Evolutionary conservation across 371 early-diverging fungal genomes (phyloP).

Genomic region (Mortierella sp.): DNA sequence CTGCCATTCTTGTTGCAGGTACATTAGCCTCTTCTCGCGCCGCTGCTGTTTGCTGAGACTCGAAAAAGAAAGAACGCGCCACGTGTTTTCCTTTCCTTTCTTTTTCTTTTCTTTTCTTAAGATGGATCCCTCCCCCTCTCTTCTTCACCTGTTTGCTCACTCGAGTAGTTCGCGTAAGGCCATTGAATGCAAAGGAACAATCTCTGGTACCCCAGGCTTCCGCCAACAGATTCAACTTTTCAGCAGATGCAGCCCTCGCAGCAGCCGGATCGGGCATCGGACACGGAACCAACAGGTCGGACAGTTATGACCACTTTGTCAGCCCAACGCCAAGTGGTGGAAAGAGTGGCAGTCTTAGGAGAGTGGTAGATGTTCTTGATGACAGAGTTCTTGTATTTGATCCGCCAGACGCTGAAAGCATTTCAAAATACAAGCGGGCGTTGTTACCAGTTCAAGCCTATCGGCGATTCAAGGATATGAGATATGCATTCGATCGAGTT

Average conservation of each 20-base stretch:
- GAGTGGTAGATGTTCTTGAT: conserved; percentile 68
- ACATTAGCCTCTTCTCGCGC: neutral
- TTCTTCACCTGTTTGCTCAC: neutral
- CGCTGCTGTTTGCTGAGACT: no score
- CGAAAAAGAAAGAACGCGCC: neutral
- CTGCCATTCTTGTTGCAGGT: conserved; percentile 51
- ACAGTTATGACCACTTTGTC: conserved; percentile 8
- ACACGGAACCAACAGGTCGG: conserved; percentile 3
- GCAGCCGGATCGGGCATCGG: conserved; percentile 6
- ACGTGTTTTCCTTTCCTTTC: neutral
- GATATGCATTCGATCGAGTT: conserved; percentile 71
- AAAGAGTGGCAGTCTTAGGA: conserved; percentile 51
- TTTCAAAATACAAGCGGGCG: conserved; percentile 37
- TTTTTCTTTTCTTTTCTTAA: neutral
- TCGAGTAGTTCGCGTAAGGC: conserved; percentile 67
- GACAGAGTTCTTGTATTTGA: conserved; percentile 73
- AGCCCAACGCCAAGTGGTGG: neutral
- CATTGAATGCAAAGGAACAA: conserved; percentile 62
- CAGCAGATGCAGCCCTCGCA: conserved; percentile 43
- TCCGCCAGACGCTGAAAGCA: conserved; percentile 62
- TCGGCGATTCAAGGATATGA: conserved; percentile 53
- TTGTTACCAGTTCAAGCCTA: conserved; percentile 35
- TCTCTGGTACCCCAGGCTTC: conserved; percentile 45
- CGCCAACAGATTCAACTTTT: conserved; percentile 49
- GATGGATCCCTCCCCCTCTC: neutral